Evolutionary conservation across 2,329 filamentous ascomycete genomes (phyloP).

Genomic region (Fonsecaea monophora): DNA sequence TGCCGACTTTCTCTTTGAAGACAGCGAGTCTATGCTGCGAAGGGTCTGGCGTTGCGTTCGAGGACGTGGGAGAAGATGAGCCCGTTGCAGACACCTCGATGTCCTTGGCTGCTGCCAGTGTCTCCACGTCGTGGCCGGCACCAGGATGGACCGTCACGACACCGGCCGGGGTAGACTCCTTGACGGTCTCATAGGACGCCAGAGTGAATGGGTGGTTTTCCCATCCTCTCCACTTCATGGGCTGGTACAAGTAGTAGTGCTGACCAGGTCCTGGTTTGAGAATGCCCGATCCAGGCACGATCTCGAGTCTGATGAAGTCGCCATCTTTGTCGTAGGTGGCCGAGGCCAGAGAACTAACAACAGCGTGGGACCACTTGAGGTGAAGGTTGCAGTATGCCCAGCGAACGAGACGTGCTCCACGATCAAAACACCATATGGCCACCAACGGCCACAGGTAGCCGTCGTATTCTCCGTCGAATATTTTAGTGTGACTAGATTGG

Average conservation of each 20-base stretch:
- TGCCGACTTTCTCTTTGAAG: conserved; percentile 23
- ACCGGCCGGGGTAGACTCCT: background rate
- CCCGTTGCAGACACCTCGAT: conserved; percentile 11
- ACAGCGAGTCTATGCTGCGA: conserved; percentile 3
- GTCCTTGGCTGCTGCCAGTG: conserved; percentile 28
- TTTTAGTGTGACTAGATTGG: conserved; percentile 52
- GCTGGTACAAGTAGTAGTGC: conserved; percentile 60
- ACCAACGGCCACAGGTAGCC: conserved; percentile 59
- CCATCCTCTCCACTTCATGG: conserved; percentile 53
- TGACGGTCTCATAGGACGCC: conserved; percentile 41
- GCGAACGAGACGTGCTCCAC: conserved; percentile 53
- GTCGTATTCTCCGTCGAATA: conserved; percentile 58
- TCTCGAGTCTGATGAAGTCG: conserved; percentile 57
- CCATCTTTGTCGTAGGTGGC: conserved; percentile 53
- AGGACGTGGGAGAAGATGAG: conserved; percentile 15
- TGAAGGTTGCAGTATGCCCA: conserved; percentile 54
- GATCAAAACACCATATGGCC: conserved; percentile 58
- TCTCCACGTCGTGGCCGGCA: conserved; percentile 30
- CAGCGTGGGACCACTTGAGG: conserved; percentile 42
- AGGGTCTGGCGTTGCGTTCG: conserved; percentile 14
- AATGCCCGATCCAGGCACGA: conserved; percentile 47
- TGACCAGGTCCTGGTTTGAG: conserved; percentile 53
- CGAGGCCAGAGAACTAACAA: conserved; percentile 46
- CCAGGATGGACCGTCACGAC: conserved; percentile 30
- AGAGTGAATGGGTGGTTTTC: conserved; percentile 62